Evolutionary conservation across 2,329 filamentous ascomycete genomes (phyloP), one percentile per base, ranked within the genome.

Genomic region (Amauroascus niger): DNA sequence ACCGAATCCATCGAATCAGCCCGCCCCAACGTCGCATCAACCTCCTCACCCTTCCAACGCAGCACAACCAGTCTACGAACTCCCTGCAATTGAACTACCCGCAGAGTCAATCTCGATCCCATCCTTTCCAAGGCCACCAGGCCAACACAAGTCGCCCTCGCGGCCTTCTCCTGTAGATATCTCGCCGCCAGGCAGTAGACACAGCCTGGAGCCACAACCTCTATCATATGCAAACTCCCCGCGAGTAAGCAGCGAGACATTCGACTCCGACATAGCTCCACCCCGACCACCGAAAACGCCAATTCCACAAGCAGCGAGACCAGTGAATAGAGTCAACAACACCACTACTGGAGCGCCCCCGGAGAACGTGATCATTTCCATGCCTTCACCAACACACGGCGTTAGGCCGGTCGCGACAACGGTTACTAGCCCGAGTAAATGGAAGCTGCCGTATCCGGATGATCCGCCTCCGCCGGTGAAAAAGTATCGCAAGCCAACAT

Each of bases 401-500:
- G 48, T 64, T 57, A 61, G 62, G 28, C 58, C 58, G 8, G 51
- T 49, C 22, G 39, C 54, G 20, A 55, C 57, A 7, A 48, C 39
- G 13, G 48, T 14, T 35, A 26, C 35, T 22, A 43, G 41, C 18
- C 32, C 48, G 22, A 45, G 46, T 44, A 52, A 49, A 59, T 61
- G 52, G 41, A 61, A 67, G 7, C 77, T 87, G 32, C 89, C 89
- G 0, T 96, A 96, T 67, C 91, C 91, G 0, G 71, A 87, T 46
- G 86, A 94, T 63, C 84, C 86, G 26, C 90, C 91, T 16, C 91
- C 91, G 2, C 76, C 80, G 6, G 88, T 94, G 6, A 94, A 95
- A 63, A 86, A 88, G 78, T 83, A 86, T 43, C 81, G 84, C 61
- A 96, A 96, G 68, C 91, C 91, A 0, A 84, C 86, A 47, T 26